phyloP scores from a whole-genome alignment of 2,329 filamentous ascomycete species.

The Talaromyces albobiverticillius region DNA sequence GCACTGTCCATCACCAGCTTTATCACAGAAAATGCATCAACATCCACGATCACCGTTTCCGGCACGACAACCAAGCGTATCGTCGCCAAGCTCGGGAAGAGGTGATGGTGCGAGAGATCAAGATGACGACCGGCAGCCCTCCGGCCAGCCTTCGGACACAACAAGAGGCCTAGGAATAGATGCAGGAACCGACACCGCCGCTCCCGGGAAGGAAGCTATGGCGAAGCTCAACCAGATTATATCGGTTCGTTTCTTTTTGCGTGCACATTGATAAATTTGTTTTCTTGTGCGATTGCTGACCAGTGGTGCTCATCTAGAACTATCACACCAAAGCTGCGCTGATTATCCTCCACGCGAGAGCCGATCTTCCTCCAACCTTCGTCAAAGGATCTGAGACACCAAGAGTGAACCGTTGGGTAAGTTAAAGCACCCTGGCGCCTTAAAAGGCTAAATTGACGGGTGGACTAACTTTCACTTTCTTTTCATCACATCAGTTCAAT shows the following conservation, averaged over 20 bases:
- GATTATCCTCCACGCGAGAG: conserved; percentile 76
- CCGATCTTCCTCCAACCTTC: conserved; percentile 62
- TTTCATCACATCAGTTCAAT: conserved; percentile 69
- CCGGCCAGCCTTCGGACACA: conserved; percentile 49
- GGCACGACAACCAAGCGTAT: conserved; percentile 69
- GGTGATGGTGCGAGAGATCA: conserved; percentile 73
- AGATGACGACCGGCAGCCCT: conserved; percentile 52
- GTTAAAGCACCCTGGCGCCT: conserved; percentile 49
- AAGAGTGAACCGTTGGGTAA: conserved; percentile 83
- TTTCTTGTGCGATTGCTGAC: conserved; percentile 21
- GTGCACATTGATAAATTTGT: background rate
- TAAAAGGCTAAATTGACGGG: conserved; percentile 83
- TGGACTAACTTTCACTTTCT: conserved; percentile 29
- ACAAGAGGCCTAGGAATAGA: conserved; percentile 52
- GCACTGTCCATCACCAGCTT: conserved; percentile 6
- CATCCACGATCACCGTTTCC: conserved; percentile 73
- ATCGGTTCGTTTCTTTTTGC: conserved; percentile 61
- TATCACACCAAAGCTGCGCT: conserved; percentile 86
- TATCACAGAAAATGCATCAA: conserved; percentile 72
- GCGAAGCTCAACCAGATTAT: conserved; percentile 90
- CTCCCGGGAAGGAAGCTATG: conserved; percentile 63
- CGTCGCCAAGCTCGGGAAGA: conserved; percentile 69
- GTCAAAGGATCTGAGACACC: conserved; percentile 56
- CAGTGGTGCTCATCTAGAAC: conserved; percentile 58
- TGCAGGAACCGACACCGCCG: conserved; percentile 43